Evolutionary conservation across 2,329 filamentous ascomycete genomes (phyloP).

Genomic region (Phymatotrichopsis omnivora): DNA sequence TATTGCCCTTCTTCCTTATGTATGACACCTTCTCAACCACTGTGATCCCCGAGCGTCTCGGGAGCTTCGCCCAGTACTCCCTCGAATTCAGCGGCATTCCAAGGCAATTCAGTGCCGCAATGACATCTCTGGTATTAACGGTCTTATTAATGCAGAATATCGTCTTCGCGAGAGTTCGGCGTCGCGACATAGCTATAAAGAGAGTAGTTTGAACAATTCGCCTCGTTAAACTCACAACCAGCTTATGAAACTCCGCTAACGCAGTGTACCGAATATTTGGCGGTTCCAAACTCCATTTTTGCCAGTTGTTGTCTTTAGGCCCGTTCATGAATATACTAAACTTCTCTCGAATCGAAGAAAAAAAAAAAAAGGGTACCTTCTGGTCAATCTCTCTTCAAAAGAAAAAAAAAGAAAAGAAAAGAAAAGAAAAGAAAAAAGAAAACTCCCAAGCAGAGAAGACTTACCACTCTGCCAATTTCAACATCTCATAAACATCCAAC

Average conservation of each 20-base stretch:
- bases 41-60: constrained; percentile 14
- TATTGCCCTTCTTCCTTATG: constrained; percentile 10
- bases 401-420: constrained; percentile 7
- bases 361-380: not conserved
- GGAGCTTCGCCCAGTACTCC: constrained; percentile 21
- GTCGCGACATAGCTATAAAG: constrained; percentile 22
- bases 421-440: constrained; percentile 18
- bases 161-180: constrained; percentile 11
- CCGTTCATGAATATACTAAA: constrained; percentile 26
- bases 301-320: constrained; percentile 15
- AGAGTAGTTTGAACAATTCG: constrained; percentile 21
- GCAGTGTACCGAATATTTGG: constrained; percentile 24
- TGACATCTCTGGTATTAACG: constrained; percentile 19
- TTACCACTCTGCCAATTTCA: constrained; percentile 21
- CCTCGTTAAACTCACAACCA: constrained; percentile 21
- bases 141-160: constrained; percentile 14
- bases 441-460: constrained; percentile 8
- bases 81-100: constrained; percentile 7
- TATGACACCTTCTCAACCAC: constrained; percentile 15
- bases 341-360: constrained; percentile 13
- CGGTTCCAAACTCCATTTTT: constrained; percentile 6
- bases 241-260: constrained; percentile 20
- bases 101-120: constrained; percentile 20
- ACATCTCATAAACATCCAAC: constrained; percentile 20
- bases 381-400: not conserved